Evolutionary conservation across 1,284 basidiomycete genomes (phyloP), one percentile per base, ranked within the genome.

Genomic region (Phellopilus nigrolimitatus): DNA sequence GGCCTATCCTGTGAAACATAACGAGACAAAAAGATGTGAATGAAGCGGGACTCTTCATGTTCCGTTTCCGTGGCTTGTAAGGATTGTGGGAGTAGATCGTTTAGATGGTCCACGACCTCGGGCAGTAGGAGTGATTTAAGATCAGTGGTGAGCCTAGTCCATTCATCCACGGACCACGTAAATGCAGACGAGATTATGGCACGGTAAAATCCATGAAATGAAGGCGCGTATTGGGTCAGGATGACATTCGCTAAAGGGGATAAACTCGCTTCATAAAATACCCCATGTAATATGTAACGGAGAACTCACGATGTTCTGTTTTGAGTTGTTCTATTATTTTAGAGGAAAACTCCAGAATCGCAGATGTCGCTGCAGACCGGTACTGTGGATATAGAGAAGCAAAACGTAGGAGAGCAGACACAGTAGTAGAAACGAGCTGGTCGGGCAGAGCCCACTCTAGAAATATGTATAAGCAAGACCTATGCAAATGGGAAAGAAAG

Each of bases 171-270:
- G 15, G 76, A 77, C 91, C 91, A 95, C 19, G 76, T 71, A 61
- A 88, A 93, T 1, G 80, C 74, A 1, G 82, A 83, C 10, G 86
- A 85, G 40, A 83, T 87, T 54, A 94, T 78, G 10, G 92, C 91
- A 31, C 92, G 81, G 64, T 93, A 91, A 34, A 94, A 71, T 10
- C 92, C 92, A 64, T 95, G 91, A 51, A 95, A 75, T 24, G 87
- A 80, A 8, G 93, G 92, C 17, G 84, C 83, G 43, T 86, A 70
- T 59, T 90, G 87, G 0, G 83, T 82, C 15, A 95, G 71, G 27
- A 88, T 75, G 57, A 83, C 76, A 25, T 83, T 70, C 1, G 87
- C 91, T 88, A 60, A 8, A 38, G 15, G 24, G 25, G 38, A 52
- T n/a, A n/a, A n/a, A 10, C 30, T 36, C 7, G 44, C 43, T 53